These are phyloP conservation scores for Sporisorium scitamineum DNA, from an alignment of 1,284 basidiomycete species.

Conservation along the genomic window DNA sequence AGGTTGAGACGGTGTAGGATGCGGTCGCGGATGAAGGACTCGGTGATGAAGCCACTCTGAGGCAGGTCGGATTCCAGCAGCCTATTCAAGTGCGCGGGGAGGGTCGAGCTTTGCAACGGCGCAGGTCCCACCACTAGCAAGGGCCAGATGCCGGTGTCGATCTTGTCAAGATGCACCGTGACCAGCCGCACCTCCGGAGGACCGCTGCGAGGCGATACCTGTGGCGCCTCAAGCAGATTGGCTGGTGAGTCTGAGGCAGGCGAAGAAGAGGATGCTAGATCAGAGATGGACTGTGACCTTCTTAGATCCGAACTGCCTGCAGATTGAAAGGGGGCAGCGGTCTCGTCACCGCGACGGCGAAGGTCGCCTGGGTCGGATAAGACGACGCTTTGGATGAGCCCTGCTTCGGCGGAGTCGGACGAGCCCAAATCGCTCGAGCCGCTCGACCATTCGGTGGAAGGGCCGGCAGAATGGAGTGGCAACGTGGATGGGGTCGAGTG, in stretches of 20 bases:
- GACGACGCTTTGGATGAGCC: constrained; percentile 35
- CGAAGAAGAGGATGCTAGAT: constrained; percentile 9
- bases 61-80: constrained; percentile 28
- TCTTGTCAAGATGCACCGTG: constrained; percentile 52
- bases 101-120: constrained; percentile 22
- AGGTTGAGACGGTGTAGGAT: constrained; percentile 12
- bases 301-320: constrained; percentile 1
- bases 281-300: constrained; percentile 27
- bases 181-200: constrained; percentile 49
- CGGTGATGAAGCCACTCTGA: constrained; percentile 16
- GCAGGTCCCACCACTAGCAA: constrained; percentile 50
- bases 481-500: constrained; percentile 16
- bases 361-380: constrained; percentile 47
- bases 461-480: constrained; percentile 16
- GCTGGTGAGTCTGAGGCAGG: not conserved
- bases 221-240: not conserved
- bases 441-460: constrained; percentile 44
- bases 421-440: constrained; percentile 52
- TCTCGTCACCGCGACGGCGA: not conserved
- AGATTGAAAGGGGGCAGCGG: not conserved
- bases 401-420: constrained; percentile 42
- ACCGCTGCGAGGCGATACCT: constrained; percentile 6
- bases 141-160: constrained; percentile 54
- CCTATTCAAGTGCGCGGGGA: constrained; percentile 18
- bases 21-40: constrained; percentile 22